Evolutionary conservation across 1,284 basidiomycete genomes (phyloP).

Genomic region (Omphalotus olearius): DNA sequence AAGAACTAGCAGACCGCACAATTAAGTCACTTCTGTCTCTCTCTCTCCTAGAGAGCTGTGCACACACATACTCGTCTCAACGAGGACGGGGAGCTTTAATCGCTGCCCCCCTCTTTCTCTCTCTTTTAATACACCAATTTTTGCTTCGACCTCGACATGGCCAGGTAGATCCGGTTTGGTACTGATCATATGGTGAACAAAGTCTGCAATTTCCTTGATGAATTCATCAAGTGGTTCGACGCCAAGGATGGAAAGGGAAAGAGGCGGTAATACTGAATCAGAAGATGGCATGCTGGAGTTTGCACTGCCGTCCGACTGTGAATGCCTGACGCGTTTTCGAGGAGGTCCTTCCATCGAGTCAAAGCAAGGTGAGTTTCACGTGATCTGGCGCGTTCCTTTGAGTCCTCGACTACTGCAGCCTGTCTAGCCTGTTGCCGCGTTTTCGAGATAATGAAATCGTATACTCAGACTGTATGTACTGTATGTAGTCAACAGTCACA

Average conservation of each 20-base stretch:
- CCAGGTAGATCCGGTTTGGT: slow-evolving; percentile 43
- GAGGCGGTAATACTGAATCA: slow-evolving; percentile 43
- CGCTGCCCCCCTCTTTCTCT: slow-evolving; percentile 46
- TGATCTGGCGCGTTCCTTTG: not conserved
- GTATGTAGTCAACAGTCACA: too few species aligned
- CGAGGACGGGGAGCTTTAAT: slow-evolving; percentile 69
- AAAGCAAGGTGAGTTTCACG: not conserved
- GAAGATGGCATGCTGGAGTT: too few species aligned
- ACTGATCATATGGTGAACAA: slow-evolving; percentile 69
- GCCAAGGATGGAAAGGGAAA: slow-evolving; percentile 87
- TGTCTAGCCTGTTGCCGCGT: too few species aligned
- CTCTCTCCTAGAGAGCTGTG: not conserved
- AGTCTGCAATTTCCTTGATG: slow-evolving; percentile 88
- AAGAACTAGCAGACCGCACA: slow-evolving; percentile 37
- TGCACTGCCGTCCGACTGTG: not conserved
- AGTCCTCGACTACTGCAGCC: too few species aligned
- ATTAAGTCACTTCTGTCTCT: not conserved
- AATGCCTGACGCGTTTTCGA: slow-evolving; percentile 2
- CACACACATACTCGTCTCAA: slow-evolving; percentile 78
- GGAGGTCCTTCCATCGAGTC: slow-evolving; percentile 7
- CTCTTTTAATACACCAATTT: slow-evolving; percentile 81
- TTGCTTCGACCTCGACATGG: slow-evolving; percentile 85
- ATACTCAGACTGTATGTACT: too few species aligned
- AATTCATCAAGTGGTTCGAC: slow-evolving; percentile 95
- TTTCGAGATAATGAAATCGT: too few species aligned